Conservation (phyloP, 345 rosid genomes). For the Eucalyptus curtisii region DNA sequence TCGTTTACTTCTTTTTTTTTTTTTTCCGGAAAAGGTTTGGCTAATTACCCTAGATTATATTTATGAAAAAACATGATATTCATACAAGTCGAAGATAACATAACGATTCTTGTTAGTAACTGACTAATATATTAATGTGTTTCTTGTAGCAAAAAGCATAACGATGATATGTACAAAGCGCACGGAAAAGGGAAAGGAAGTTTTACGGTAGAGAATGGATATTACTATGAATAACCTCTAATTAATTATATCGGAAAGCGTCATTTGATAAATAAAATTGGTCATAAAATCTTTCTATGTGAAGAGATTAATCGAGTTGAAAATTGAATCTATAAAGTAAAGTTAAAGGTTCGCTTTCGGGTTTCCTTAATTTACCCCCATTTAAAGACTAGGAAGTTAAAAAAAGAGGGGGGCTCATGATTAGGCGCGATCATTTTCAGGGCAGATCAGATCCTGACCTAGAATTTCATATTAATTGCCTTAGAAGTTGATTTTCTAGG, state of each 20-base stretch:
- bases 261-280: neutral
- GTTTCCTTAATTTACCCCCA: neutral
- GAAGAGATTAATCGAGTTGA: neutral
- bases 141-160: neutral
- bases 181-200: neutral
- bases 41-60: neutral
- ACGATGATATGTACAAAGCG: neutral
- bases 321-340: neutral
- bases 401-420: neutral
- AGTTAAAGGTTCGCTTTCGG: neutral
- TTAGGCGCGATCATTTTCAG: neutral
- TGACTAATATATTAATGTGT: neutral
- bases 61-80: neutral
- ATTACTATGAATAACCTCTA: neutral
- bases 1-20: neutral
- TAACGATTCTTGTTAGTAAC: neutral
- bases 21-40: accelerated
- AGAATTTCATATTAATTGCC: neutral
- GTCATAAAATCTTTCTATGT: neutral
- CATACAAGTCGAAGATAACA: neutral
- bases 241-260: neutral
- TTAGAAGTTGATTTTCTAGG: neutral
- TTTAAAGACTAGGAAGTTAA: neutral
- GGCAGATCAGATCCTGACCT: neutral
- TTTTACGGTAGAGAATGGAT: neutral